Conservation (phyloP, 2,329 filamentous ascomycete species). For the Polytolypa hystricis region DNA sequence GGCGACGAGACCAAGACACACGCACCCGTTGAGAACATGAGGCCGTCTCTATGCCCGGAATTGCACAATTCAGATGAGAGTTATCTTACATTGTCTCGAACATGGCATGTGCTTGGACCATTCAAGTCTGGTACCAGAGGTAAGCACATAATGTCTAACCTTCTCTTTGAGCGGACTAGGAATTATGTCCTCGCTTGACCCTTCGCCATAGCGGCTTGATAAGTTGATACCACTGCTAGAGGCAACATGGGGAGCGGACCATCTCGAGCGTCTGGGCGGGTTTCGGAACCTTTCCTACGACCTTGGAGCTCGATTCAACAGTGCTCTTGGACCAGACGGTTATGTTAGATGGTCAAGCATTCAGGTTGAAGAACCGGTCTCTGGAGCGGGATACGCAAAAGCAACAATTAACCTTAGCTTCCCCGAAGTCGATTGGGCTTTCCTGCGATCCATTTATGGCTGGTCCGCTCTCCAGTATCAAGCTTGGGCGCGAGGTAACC, state of each 20-base stretch:
- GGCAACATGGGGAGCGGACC: conserved; percentile 49
- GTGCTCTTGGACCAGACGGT: conserved; percentile 42
- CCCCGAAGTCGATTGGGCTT: conserved; percentile 42
- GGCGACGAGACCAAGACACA: no score
- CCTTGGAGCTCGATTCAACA: conserved; percentile 33
- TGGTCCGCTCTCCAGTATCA: conserved; percentile 51
- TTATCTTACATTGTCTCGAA: conserved; percentile 15
- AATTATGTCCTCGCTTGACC: no score
- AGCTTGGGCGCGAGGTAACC: conserved; percentile 43
- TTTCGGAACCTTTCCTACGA: conserved; percentile 39
- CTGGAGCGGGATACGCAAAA: conserved; percentile 20
- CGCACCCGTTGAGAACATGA: no score
- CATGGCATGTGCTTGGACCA: conserved; percentile 45
- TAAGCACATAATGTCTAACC: conserved; percentile 22
- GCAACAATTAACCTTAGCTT: conserved; percentile 37
- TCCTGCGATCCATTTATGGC: conserved; percentile 44
- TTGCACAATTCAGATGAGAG: no score
- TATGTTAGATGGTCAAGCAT: conserved; percentile 38
- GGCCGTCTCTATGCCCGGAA: no score
- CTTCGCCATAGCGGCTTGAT: no score
- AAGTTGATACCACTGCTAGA: conserved; percentile 27
- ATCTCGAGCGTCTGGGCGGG: conserved; percentile 43
- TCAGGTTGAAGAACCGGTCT: conserved; percentile 21
- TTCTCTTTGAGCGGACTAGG: no score
- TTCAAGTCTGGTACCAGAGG: conserved; percentile 50